phyloP scores from a whole-genome alignment of 2,329 filamentous ascomycete species.

The Tolypocladium cylindrosporum region DNA sequence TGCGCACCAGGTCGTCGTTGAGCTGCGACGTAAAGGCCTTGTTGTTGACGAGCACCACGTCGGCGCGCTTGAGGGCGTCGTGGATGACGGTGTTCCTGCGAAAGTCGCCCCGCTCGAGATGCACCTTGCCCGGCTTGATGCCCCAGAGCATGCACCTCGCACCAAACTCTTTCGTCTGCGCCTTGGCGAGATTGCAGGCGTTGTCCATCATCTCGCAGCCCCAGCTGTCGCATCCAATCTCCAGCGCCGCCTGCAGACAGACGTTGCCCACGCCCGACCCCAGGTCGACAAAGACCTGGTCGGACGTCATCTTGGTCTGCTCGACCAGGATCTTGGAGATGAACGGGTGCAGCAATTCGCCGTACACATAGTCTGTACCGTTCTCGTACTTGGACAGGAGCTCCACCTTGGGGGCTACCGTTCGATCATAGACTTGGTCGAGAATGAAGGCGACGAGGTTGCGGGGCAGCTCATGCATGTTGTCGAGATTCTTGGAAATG shows the following conservation, averaged over 20 bases:
- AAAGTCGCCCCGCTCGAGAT: constrained; percentile 77
- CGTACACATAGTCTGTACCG: constrained; percentile 89
- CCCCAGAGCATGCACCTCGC: constrained; percentile 88
- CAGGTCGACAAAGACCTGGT: constrained; percentile 85
- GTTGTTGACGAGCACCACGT: constrained; percentile 97
- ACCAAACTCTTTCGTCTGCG: constrained; percentile 73
- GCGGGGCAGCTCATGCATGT: constrained; percentile 58
- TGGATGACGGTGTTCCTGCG: constrained; percentile 61
- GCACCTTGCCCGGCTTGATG: constrained; percentile 66
- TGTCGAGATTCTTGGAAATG: constrained; percentile 61
- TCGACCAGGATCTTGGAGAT: constrained; percentile 70
- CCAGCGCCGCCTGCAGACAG: constrained; percentile 83
- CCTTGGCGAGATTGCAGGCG: constrained; percentile 69
- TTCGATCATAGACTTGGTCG: constrained; percentile 81
- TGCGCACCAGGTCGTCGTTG: constrained; percentile 74
- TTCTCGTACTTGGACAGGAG: constrained; percentile 77
- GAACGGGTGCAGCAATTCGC: constrained; percentile 80
- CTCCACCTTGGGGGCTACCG: constrained; percentile 82
- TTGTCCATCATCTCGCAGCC: constrained; percentile 95
- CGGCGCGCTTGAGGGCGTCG: constrained; percentile 67
- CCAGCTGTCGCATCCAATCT: constrained; percentile 90
- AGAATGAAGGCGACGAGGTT: constrained; percentile 72
- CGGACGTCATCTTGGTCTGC: constrained; percentile 66
- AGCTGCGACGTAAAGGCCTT: constrained; percentile 85
- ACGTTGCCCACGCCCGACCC: constrained; percentile 96